A percentile compares a stretch with the other conserved stretches of the same genome.
Conservation (phyloP, 2,329 filamentous ascomycete genomes). For the Achaetomium macrosporum region DNA sequence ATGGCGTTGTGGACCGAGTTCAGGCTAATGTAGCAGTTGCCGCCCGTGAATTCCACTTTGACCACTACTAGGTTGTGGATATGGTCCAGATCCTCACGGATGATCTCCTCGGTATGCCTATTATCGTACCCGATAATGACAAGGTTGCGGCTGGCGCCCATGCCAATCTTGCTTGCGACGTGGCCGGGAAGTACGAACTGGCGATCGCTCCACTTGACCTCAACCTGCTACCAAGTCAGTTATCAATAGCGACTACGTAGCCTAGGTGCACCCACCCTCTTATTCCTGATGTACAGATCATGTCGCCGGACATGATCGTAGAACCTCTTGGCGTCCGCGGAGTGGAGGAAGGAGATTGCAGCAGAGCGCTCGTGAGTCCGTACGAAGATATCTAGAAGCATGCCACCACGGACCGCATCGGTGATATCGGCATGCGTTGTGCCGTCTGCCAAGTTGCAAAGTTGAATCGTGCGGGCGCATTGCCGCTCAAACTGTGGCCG, state of each 20-base stretch:
- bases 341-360: conserved; percentile 64
- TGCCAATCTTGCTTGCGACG: conserved; percentile 56
- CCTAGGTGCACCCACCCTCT: conserved; percentile 48
- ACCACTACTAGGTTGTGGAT: conserved; percentile 74
- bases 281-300: conserved; percentile 63
- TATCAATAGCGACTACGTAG: not conserved
- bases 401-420: conserved; percentile 61
- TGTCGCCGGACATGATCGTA: conserved; percentile 57
- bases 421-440: conserved; percentile 62
- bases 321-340: conserved; percentile 58
- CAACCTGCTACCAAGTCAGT: conserved; percentile 44
- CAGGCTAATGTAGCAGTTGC: conserved; percentile 62
- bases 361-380: conserved; percentile 53
- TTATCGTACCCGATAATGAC: conserved; percentile 56
- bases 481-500: conserved; percentile 32
- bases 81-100: conserved; percentile 72
- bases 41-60: conserved; percentile 52
- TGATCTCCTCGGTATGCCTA: conserved; percentile 54
- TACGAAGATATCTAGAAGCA: conserved; percentile 62
- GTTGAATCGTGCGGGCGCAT: conserved; percentile 52
- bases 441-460: conserved; percentile 56
- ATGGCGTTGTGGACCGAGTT: conserved; percentile 73
- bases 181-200: conserved; percentile 62
- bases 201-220: conserved; percentile 62
- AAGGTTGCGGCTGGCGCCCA: conserved; percentile 68